Percentiles rank a stretch among this genome's conserved stretches.
phyloP scores from a whole-genome alignment of 345 rosid species.

The Physaria fendleri region DNA sequence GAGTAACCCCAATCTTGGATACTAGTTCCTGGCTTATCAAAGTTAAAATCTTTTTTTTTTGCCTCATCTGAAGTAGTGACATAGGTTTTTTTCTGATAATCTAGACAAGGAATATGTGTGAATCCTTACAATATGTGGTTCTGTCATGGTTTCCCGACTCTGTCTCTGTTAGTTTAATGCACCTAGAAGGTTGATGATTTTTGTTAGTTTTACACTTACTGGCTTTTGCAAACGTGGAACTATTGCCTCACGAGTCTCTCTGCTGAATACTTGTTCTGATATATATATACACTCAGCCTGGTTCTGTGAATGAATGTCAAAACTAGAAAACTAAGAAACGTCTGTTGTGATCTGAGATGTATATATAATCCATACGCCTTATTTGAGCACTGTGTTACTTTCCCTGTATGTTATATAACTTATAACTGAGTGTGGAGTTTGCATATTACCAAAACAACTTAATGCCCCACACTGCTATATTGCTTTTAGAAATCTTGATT shows the following conservation, averaged over 20 bases:
- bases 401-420: background rate
- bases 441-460: slow-evolving; percentile 6
- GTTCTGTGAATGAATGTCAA: background rate
- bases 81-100: background rate
- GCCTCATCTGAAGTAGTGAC: background rate
- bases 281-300: background rate
- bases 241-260: background rate
- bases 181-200: background rate
- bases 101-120: background rate
- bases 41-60: background rate
- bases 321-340: background rate
- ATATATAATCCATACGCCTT: background rate
- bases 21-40: background rate
- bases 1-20: background rate
- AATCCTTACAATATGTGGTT: background rate
- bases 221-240: background rate
- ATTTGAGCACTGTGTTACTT: no score
- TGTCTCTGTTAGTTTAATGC: background rate
- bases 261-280: background rate
- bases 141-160: background rate
- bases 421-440: background rate
- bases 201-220: background rate
- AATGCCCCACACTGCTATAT: background rate
- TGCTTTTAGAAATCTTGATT: background rate
- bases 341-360: background rate